phyloP scores from a whole-genome alignment of 2,329 filamentous ascomycete species.

The Paraphoma sp. region DNA sequence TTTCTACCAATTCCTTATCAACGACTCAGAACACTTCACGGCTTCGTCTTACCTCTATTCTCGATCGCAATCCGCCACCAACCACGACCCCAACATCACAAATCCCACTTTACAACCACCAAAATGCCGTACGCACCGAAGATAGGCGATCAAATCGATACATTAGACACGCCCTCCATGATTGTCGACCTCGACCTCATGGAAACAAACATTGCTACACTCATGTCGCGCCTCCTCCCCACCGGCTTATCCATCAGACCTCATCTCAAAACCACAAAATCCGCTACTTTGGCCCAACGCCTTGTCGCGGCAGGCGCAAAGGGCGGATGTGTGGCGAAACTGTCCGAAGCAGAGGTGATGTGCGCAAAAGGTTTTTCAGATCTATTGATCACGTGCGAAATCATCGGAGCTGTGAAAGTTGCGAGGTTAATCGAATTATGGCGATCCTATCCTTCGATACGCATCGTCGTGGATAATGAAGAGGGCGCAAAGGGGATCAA shows the following conservation, averaged over 20 bases:
- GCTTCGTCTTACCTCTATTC: neutral
- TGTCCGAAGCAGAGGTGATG: slow-evolving; percentile 52
- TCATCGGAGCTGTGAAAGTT: slow-evolving; percentile 57
- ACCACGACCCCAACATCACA: too few species aligned
- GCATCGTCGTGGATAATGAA: slow-evolving; percentile 59
- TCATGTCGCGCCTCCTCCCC: slow-evolving; percentile 55
- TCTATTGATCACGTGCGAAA: slow-evolving; percentile 60
- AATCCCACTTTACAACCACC: neutral
- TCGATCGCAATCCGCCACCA: too few species aligned
- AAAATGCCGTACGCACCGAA: slow-evolving; percentile 48
- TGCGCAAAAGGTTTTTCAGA: slow-evolving; percentile 56
- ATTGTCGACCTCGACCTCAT: slow-evolving; percentile 61
- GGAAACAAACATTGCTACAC: slow-evolving; percentile 58
- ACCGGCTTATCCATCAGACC: slow-evolving; percentile 56
- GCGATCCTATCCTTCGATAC: slow-evolving; percentile 45
- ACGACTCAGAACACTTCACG: neutral
- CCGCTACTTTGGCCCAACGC: slow-evolving; percentile 52
- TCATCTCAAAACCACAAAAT: slow-evolving; percentile 63
- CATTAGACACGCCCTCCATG: slow-evolving; percentile 64
- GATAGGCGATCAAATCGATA: slow-evolving; percentile 51
- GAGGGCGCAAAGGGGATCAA: slow-evolving; percentile 56
- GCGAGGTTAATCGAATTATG: slow-evolving; percentile 54
- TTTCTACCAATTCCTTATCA: neutral
- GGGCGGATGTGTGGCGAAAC: slow-evolving; percentile 61
- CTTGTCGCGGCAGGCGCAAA: slow-evolving; percentile 57